These are phyloP conservation scores for Saccharomycopsis hybrid DNA, from an alignment of 1,139 yeast species.

Conservation along the genomic window DNA sequence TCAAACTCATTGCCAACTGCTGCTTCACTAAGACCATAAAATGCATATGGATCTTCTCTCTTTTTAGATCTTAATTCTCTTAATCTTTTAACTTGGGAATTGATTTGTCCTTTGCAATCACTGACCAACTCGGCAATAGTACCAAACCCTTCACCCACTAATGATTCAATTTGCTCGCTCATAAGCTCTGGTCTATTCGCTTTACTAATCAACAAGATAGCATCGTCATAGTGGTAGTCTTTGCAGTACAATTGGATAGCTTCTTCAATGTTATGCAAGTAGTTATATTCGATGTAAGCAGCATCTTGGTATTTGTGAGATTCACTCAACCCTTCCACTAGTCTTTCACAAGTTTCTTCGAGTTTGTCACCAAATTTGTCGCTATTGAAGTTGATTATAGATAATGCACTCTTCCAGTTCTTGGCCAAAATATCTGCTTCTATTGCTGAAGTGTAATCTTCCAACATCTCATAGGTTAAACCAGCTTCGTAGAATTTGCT, in stretches of 20 bases:
- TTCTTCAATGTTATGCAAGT: constrained; percentile 52
- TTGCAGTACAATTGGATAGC: constrained; percentile 69
- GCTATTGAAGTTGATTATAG: constrained; percentile 43
- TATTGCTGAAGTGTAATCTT: constrained; percentile 51
- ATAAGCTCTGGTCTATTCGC: constrained; percentile 42
- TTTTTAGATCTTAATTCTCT: constrained; percentile 83
- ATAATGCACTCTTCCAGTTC: constrained; percentile 80
- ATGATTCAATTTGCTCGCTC: constrained; percentile 59
- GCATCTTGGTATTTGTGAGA: constrained; percentile 76
- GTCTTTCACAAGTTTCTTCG: constrained; percentile 44
- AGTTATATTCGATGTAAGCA: constrained; percentile 67
- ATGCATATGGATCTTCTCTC: constrained; percentile 75
- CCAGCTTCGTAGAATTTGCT: constrained; percentile 70
- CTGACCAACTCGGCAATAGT: constrained; percentile 80
- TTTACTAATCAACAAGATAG: constrained; percentile 56
- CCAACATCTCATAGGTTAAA: constrained; percentile 64
- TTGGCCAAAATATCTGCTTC: constrained; percentile 63
- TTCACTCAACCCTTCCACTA: constrained; percentile 55
- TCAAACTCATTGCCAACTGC: constrained; percentile 49
- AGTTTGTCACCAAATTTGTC: constrained; percentile 31
- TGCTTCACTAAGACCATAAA: constrained; percentile 41
- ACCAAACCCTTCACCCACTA: constrained; percentile 83
- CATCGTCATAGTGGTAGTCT: constrained; percentile 69
- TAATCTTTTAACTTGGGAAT: constrained; percentile 75
- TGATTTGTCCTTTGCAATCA: constrained; percentile 82